Percentiles rank a stretch among this genome's conserved stretches.
Conservation (phyloP, 768 basidiomycete species). For the Collybia sordida region DNA sequence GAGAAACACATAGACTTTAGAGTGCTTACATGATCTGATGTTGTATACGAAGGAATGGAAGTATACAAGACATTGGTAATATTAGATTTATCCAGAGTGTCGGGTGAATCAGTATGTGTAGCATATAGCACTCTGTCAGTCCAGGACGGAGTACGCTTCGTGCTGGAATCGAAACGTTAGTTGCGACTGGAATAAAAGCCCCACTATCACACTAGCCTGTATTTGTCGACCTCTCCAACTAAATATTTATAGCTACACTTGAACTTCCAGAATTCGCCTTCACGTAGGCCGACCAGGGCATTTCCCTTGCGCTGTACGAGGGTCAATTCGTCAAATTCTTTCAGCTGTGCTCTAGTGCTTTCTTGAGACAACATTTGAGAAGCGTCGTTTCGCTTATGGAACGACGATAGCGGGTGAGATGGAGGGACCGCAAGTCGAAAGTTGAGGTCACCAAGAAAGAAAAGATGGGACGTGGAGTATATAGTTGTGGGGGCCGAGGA, state of each 20-base stretch:
- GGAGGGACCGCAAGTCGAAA: constrained; percentile 75
- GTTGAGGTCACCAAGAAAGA: constrained; percentile 93
- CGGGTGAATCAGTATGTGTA: constrained; percentile 65
- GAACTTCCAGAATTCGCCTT: constrained; percentile 88
- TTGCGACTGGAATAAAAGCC: background rate
- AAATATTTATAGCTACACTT: constrained; percentile 90
- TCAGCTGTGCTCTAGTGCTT: constrained; percentile 54
- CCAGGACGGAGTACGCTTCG: constrained; percentile 82
- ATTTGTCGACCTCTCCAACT: constrained; percentile 80
- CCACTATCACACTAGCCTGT: constrained; percentile 50
- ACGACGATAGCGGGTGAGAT: constrained; percentile 43
- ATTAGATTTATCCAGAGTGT: constrained; percentile 45
- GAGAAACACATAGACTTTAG: background rate
- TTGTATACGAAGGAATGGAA: constrained; percentile 77
- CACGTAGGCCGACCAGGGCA: constrained; percentile 71
- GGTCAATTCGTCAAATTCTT: constrained; percentile 73
- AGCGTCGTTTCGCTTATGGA: constrained; percentile 32
- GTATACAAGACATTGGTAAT: constrained; percentile 75
- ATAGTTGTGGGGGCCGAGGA: constrained; percentile 53
- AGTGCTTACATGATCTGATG: constrained; percentile 81
- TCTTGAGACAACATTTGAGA: constrained; percentile 46
- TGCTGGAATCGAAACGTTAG: constrained; percentile 32
- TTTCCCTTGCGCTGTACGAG: constrained; percentile 62
- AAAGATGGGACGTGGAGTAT: constrained; percentile 86
- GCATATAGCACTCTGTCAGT: constrained; percentile 91